Conservation (phyloP, 352 stramenopile species). For the Pythium brachiatum region DNA sequence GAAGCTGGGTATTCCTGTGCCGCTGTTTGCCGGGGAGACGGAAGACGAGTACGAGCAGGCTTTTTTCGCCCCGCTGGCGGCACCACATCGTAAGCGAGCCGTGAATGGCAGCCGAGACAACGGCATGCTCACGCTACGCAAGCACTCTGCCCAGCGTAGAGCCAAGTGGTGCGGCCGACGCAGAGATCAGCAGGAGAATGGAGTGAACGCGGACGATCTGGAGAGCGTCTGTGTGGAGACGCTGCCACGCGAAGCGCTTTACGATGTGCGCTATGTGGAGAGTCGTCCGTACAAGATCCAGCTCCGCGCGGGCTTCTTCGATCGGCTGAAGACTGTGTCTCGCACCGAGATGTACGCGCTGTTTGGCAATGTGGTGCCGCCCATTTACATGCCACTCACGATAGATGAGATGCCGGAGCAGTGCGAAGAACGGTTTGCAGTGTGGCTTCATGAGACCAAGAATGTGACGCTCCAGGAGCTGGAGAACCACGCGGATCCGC, state of each 20-base stretch:
- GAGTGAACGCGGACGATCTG: not conserved
- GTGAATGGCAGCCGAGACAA: not conserved
- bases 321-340: too few relatives aligned
- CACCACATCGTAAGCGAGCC: too few relatives aligned
- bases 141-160: not conserved
- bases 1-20: not conserved
- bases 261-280: not conserved
- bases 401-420: too few relatives aligned
- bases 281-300: too few relatives aligned
- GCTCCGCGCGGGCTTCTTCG: too few relatives aligned
- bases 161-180: not conserved
- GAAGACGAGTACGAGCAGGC: not conserved
- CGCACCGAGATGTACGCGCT: not conserved
- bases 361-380: not conserved
- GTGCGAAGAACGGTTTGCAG: too few relatives aligned
- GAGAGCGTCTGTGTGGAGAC: not conserved
- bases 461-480: not conserved
- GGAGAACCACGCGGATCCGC: not conserved
- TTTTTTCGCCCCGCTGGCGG: not conserved
- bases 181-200: not conserved
- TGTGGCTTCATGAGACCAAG: not conserved
- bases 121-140: too few relatives aligned
- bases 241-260: not conserved
- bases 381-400: too few relatives aligned
- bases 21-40: not conserved